Conservation (phyloP, 2,329 filamentous ascomycete genomes). For the Neurospora crassa region DNA sequence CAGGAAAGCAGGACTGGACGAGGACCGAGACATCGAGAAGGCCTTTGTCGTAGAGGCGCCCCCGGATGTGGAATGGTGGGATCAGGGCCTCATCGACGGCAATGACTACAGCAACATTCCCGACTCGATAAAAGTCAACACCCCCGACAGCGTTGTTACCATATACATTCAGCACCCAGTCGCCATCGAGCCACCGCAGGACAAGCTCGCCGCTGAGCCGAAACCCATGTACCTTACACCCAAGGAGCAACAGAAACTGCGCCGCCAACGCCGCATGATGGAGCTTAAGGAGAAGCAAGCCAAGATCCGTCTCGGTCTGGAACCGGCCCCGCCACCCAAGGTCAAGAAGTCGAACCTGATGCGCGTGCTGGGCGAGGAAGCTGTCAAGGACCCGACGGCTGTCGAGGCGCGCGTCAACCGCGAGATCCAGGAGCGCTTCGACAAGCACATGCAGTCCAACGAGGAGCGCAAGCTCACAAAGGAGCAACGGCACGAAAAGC, state of each 20-base stretch:
- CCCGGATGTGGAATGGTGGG: constrained; percentile 94
- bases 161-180: constrained; percentile 89
- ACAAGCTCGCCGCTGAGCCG: constrained; percentile 65
- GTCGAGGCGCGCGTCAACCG: constrained; percentile 90
- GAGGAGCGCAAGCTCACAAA: constrained; percentile 81
- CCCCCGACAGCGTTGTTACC: constrained; percentile 79
- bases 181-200: constrained; percentile 81
- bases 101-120: constrained; percentile 63
- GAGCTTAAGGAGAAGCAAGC: constrained; percentile 94
- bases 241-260: constrained; percentile 84
- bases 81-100: constrained; percentile 74
- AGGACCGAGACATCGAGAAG: constrained; percentile 81
- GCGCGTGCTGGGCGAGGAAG: constrained; percentile 85
- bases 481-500: constrained; percentile 77
- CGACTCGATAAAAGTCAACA: constrained; percentile 60
- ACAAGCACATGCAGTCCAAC: constrained; percentile 69
- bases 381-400: constrained; percentile 91
- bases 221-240: constrained; percentile 90
- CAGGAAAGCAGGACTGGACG: constrained; percentile 85
- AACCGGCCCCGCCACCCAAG: constrained; percentile 85
- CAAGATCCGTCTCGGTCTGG: constrained; percentile 84
- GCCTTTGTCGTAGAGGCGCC: constrained; percentile 77
- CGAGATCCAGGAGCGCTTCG: constrained; percentile 79
- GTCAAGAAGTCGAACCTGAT: constrained; percentile 97
- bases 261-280: constrained; percentile 81